Evolutionary conservation across 2,329 filamentous ascomycete genomes (phyloP).

Genomic region (Teratosphaeria zuluensis): DNA sequence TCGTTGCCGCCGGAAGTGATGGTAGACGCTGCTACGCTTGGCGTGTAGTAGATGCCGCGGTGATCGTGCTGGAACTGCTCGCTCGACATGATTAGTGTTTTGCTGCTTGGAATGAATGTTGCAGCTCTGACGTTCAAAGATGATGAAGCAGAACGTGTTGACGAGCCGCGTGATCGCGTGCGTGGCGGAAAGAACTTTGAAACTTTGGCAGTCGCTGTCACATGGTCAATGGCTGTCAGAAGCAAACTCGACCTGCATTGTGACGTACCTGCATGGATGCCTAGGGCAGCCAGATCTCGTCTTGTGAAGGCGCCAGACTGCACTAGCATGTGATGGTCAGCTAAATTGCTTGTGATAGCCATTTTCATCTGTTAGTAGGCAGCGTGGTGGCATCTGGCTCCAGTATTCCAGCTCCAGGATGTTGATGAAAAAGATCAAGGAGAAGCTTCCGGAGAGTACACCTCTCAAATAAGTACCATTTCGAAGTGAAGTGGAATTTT

Average conservation of each 20-base stretch:
- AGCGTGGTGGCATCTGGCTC: background rate
- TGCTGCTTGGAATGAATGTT: background rate
- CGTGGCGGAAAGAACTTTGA: background rate
- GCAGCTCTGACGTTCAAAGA: background rate
- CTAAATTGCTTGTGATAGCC: background rate
- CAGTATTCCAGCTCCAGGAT: background rate
- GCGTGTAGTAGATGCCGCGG: background rate
- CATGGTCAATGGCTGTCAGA: background rate
- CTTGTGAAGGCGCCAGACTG: background rate
- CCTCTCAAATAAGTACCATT: background rate
- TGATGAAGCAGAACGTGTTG: background rate
- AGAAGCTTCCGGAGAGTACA: background rate
- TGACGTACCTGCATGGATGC: background rate
- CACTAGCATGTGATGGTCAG: background rate
- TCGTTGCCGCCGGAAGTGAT: background rate
- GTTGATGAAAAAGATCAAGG: background rate
- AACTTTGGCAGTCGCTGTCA: background rate
- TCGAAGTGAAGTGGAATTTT: background rate
- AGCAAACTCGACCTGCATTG: background rate
- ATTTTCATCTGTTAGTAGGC: background rate
- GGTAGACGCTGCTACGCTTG: background rate
- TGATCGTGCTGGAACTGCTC: background rate
- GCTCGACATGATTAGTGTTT: background rate
- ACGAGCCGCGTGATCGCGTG: background rate
- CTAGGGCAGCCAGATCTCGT: background rate